Base-by-base conservation (phyloP, 2,329 filamentous ascomycete species). In the Westerdykella aurantiaca region DNA sequence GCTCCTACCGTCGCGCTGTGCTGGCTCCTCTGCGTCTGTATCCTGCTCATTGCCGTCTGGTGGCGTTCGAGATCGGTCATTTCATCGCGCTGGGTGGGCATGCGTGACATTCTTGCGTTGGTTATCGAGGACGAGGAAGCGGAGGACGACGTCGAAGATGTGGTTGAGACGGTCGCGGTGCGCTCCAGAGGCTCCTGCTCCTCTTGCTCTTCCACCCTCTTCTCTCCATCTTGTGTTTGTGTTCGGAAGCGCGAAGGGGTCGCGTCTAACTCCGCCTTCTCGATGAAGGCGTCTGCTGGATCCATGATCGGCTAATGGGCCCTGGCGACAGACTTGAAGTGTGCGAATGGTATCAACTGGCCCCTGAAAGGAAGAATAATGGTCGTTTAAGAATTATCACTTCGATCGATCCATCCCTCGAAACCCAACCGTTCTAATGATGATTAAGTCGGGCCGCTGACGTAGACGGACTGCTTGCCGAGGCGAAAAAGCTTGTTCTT, bases 1-100 rank as follows among this genome's bases (percentile, higher is more conserved):
- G 60, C 63, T 48, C 86, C 86, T n/a, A 90, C 85, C 2, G 86
- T 90, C 42, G 70, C 76, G 50, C 74, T 79, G 63, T 89, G 85
- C 64, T 89, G 85, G 51, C 80, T 84, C 39, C 79, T 72, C 31
- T 80, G 77, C 4, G 86, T 88, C 37, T 83, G 77, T 50, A 90
- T 88, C 31, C 86, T 79, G 61, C 78, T 80, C 46, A 90, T 71
- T 42, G 79, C 82, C 7, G 84, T 87, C 14, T 79, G 78, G 52
- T 86, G 78, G 45, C 82, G 74, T 61, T 87, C 84, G 33, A 88
- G 74, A 34, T 68, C 67, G 18, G 59, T 53, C 9, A 59, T 57
- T 16, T 61, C 54, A 58, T 88, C 84, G 53, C 72, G 70, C 50
- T 81, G 75, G 4, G 83, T 87, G 5, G 80, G 74, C n/a, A 81